Percentiles rank a stretch among this genome's conserved stretches.
Conservation (phyloP, 2,329 filamentous ascomycete genomes). For the Leptographium radiaticola region DNA sequence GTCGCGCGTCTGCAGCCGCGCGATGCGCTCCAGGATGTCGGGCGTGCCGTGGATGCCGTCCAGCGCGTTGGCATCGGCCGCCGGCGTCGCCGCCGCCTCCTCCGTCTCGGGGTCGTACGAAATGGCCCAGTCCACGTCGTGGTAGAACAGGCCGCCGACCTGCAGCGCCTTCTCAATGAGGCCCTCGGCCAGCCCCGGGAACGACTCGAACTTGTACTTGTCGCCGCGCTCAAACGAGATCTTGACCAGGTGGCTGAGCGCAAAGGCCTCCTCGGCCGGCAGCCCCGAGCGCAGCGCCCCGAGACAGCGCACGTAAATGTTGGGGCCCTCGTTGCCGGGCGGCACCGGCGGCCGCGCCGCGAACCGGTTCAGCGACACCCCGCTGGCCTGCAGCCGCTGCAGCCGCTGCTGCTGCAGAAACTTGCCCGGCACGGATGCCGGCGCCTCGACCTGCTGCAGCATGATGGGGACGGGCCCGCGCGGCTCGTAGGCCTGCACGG, state of each 20-base stretch:
- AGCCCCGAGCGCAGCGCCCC: constrained; percentile 72
- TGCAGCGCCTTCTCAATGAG: constrained; percentile 75
- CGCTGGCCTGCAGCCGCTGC: constrained; percentile 22
- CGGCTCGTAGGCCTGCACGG: constrained; percentile 60
- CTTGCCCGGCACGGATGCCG: constrained; percentile 57
- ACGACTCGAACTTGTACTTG: constrained; percentile 90
- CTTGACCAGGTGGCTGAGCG: constrained; percentile 83
- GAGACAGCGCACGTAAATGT: constrained; percentile 83
- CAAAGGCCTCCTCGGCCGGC: constrained; percentile 77
- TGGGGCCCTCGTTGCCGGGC: constrained; percentile 58
- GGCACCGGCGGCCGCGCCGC: constrained; percentile 31
- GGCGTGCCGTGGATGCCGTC: constrained; percentile 54
- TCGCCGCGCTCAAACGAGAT: constrained; percentile 91
- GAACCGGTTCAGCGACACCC: constrained; percentile 39
- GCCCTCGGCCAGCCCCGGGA: constrained; percentile 76
- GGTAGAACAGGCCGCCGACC: constrained; percentile 64
- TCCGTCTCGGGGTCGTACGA: constrained; percentile 48
- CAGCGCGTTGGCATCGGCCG: constrained; percentile 30
- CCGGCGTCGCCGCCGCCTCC: constrained; percentile 18
- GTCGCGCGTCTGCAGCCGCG: constrained; percentile 43
- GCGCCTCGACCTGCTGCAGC: constrained; percentile 62
- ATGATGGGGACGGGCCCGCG: constrained; percentile 43
- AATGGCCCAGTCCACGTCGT: constrained; percentile 64
- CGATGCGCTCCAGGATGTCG: constrained; percentile 61
- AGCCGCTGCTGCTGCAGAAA: constrained; percentile 47